These are phyloP conservation scores for Bauhinia variegata DNA, from an alignment of 306 rosid species.

Conservation along the genomic window DNA sequence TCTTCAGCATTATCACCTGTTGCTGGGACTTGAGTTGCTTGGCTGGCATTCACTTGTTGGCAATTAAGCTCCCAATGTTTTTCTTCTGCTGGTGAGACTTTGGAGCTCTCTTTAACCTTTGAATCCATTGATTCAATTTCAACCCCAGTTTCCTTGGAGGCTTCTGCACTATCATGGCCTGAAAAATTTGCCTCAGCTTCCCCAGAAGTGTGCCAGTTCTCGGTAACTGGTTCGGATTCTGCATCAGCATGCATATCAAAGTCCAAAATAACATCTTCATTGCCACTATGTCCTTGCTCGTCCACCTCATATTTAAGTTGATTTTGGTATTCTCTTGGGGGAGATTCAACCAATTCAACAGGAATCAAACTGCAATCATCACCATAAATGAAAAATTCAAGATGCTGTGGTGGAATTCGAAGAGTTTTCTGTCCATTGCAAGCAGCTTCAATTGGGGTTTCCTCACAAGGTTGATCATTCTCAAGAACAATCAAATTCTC, in stretches of 20 bases:
- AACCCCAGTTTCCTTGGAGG: constrained; percentile 17
- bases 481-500: constrained; percentile 27
- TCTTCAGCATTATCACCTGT: constrained; percentile 40
- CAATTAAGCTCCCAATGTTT: constrained; percentile 33
- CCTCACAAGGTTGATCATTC: constrained; percentile 45
- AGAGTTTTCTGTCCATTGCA: constrained; percentile 31
- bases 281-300: constrained; percentile 43
- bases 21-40: constrained; percentile 44
- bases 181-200: constrained; percentile 46
- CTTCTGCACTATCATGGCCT: constrained; percentile 33
- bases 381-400: constrained; percentile 80
- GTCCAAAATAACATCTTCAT: constrained; percentile 79
- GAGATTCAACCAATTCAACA: constrained; percentile 63
- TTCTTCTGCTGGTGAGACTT: constrained; percentile 33
- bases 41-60: constrained; percentile 33
- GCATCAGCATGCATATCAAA: constrained; percentile 55
- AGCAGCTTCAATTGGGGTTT: constrained; percentile 36
- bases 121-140: constrained; percentile 44
- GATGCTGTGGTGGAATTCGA: constrained; percentile 57
- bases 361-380: constrained; percentile 83
- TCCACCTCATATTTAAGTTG: constrained; percentile 41
- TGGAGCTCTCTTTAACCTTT: constrained; percentile 30
- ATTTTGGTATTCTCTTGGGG: constrained; percentile 32
- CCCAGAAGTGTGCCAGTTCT: constrained; percentile 71
- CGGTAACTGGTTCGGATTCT: constrained; percentile 53